phyloP scores from a whole-genome alignment of 768 basidiomycete genomes.

The Russula sp. region DNA sequence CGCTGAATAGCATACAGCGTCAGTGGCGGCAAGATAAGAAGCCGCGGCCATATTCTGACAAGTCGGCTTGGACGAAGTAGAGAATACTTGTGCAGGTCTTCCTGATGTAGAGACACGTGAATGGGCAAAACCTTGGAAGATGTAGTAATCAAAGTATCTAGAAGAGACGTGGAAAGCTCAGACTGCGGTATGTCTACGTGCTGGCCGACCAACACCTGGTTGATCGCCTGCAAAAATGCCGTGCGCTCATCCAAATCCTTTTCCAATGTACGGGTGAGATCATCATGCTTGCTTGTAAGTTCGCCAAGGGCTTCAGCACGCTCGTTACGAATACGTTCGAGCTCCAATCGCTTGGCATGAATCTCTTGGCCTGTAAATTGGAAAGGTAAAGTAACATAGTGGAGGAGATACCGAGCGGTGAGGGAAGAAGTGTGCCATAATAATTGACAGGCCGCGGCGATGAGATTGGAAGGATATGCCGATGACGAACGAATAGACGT shows the following conservation, averaged over 20 bases:
- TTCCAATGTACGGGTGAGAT: slow-evolving; percentile 32
- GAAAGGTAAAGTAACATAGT: slow-evolving; percentile 43
- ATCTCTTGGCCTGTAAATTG: slow-evolving; percentile 64
- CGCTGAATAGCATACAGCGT: slow-evolving; percentile 42
- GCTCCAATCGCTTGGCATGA: slow-evolving; percentile 44
- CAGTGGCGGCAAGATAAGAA: slow-evolving; percentile 70
- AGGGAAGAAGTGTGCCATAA: slow-evolving; percentile 13
- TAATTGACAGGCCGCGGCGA: slow-evolving; percentile 16
- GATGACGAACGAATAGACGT: slow-evolving; percentile 19
- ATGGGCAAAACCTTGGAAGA: slow-evolving; percentile 17
- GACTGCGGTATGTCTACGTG: slow-evolving; percentile 10
- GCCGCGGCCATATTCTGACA: slow-evolving; percentile 72
- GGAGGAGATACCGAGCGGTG: slow-evolving; percentile 20
- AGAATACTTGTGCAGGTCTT: slow-evolving; percentile 25
- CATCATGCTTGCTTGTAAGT: slow-evolving; percentile 47
- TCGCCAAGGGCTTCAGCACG: slow-evolving; percentile 60
- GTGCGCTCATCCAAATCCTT: slow-evolving; percentile 14
- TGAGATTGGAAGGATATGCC: slow-evolving; percentile 9
- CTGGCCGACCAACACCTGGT: slow-evolving; percentile 8
- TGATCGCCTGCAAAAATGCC: slow-evolving; percentile 9
- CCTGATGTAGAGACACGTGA: slow-evolving; percentile 18
- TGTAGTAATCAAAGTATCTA: neutral
- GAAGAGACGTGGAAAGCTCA: neutral
- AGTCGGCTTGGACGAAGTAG: slow-evolving; percentile 64
- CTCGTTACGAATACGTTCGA: slow-evolving; percentile 60